These are phyloP conservation scores for Gnomoniopsis sp. DNA, from an alignment of 2,329 filamentous ascomycete genomes.

Conservation along the genomic window DNA sequence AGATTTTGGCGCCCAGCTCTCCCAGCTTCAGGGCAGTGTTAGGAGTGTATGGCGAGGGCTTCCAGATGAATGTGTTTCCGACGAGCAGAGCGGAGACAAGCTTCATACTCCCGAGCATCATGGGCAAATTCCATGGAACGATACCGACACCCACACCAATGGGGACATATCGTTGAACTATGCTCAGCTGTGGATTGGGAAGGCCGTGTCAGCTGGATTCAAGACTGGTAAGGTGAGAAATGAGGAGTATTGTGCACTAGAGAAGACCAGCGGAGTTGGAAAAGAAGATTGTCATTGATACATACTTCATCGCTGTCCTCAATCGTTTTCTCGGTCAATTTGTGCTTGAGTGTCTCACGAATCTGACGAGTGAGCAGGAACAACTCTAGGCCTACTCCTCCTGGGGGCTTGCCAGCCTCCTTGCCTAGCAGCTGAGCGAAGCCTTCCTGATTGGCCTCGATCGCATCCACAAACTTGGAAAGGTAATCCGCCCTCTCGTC, in stretches of 20 bases:
- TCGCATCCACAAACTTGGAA: conserved; percentile 27
- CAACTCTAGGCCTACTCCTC: neutral
- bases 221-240: no score
- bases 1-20: conserved; percentile 36
- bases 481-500: conserved; percentile 31
- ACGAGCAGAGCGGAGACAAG: conserved; percentile 41
- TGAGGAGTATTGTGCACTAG: no score
- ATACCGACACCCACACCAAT: conserved; percentile 43
- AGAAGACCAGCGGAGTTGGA: neutral
- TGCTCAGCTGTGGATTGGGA: neutral
- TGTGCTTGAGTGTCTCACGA: conserved; percentile 1
- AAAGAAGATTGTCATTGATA: neutral
- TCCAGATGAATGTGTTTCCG: conserved; percentile 44
- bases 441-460: conserved; percentile 27
- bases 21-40: conserved; percentile 36
- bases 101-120: conserved; percentile 35
- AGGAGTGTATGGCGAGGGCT: conserved; percentile 43
- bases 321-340: conserved; percentile 2
- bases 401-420: conserved; percentile 24
- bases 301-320: conserved; percentile 1
- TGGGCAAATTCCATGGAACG: conserved; percentile 47
- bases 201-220: neutral
- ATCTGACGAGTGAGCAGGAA: neutral
- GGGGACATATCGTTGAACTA: conserved; percentile 22
- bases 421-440: conserved; percentile 20